Evolutionary conservation across 2,329 filamentous ascomycete genomes (phyloP).

Genomic region (Didymella glomerata): DNA sequence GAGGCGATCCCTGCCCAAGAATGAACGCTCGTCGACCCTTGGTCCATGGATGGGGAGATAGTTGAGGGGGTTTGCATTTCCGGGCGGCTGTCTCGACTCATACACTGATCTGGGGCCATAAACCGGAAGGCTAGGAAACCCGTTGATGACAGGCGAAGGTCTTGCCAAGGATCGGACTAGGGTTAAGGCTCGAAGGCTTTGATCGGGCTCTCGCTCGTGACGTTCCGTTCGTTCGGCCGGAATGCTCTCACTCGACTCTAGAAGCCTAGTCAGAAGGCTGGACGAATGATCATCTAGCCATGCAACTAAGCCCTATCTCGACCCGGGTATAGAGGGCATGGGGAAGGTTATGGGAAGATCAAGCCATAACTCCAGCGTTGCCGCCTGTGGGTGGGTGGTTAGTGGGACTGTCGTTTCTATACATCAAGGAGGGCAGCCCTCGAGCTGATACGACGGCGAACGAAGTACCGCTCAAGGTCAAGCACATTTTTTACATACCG

Average conservation of each 20-base stretch:
- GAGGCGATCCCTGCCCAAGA: background rate
- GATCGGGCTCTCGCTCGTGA: background rate
- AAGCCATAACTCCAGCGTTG: slow-evolving; percentile 49
- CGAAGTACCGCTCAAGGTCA: slow-evolving; percentile 5
- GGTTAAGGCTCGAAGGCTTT: background rate
- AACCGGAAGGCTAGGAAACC: no score
- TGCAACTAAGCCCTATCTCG: slow-evolving; percentile 26
- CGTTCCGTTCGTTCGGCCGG: slow-evolving; percentile 6
- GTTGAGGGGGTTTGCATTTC: background rate
- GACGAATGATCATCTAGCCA: slow-evolving; percentile 27
- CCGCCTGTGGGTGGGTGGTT: slow-evolving; percentile 41
- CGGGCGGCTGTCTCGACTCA: background rate
- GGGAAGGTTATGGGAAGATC: slow-evolving; percentile 29
- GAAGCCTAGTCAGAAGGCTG: slow-evolving; percentile 30
- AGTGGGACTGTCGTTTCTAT: slow-evolving; percentile 27
- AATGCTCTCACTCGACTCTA: slow-evolving; percentile 9
- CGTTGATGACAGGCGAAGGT: background rate
- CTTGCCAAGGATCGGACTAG: no score
- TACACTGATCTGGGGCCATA: no score
- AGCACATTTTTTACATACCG: slow-evolving; percentile 40
- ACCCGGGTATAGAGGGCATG: slow-evolving; percentile 23
- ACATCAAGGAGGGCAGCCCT: slow-evolving; percentile 22
- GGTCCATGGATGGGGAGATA: background rate
- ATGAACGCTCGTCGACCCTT: background rate
- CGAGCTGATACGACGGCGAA: slow-evolving; percentile 1